Base-by-base conservation (phyloP, 2,329 filamentous ascomycete genomes). In the Colletotrichum tofieldiae region DNA sequence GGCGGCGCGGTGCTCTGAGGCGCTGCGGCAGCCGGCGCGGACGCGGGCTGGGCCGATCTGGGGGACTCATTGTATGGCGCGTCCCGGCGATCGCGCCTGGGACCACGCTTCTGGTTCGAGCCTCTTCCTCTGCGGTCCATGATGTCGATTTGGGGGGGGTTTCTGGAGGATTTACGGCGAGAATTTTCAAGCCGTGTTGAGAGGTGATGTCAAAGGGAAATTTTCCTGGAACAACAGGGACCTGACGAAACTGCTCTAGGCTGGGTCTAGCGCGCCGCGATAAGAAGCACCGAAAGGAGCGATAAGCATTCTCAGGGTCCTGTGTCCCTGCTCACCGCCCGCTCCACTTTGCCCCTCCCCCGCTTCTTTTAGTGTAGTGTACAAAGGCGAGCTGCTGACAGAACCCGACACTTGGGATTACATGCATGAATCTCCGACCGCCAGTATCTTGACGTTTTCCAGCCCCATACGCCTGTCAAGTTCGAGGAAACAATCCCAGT, bases 1-100 rank as follows among this genome's bases (percentile, higher is more conserved):
- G 80, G 77, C 52, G 82, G 82, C 55, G 80, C 79, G 0, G 79
- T 71, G 23, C 45, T 54, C 26, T 72, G 52, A 49, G 60, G 4
- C 65, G 41, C 43, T 32, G 56, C 2, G 41, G 65, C 35, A 45
- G 65, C 18, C 23, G 66, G 26, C 39, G 65, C 51, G 23, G 65
- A 23, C 39, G 43, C 16, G 20, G 63, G 29, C 39, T 47, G 67
- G 9, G 58, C 65, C 11, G 43, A 35, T 23, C 65, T 54, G 43
- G 67, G 51, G 5, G 43, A 52, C 37, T 68, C 68, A 35, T 45
- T 51, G 51, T 45, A 60, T 6, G 56, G 26, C 20, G 55, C 68
- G 45, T 63, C 58, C 41, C 59, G 54, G 39, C 59, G 66, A 52
- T 60, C 69, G 20, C 65, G 65, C 55, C 65, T 63, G n/a, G 47